Evolutionary conservation across 2,329 filamentous ascomycete genomes (phyloP).

Genomic region (Diaporthe citrichinensis): DNA sequence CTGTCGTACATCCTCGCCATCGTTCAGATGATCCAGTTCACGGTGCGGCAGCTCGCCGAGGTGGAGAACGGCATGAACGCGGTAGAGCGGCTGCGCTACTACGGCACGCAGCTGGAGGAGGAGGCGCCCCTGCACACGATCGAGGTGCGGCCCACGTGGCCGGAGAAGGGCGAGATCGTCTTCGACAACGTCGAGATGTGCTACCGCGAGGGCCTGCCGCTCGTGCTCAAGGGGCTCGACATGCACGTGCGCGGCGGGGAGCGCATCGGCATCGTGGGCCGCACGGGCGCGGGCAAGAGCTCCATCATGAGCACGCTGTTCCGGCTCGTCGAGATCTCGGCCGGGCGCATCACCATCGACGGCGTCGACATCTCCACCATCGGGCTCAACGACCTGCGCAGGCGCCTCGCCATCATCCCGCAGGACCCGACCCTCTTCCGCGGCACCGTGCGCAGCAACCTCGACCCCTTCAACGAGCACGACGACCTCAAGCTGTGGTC

Average conservation of each 20-base stretch:
- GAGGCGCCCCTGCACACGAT: constrained; percentile 87
- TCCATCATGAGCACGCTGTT: constrained; percentile 76
- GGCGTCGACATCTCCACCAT: constrained; percentile 69
- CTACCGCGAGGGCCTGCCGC: constrained; percentile 78
- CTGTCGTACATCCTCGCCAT: constrained; percentile 94
- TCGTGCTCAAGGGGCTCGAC: constrained; percentile 78
- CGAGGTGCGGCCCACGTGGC: constrained; percentile 83
- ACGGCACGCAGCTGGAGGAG: constrained; percentile 87
- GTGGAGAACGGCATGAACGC: constrained; percentile 99
- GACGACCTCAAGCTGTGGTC: constrained; percentile 84
- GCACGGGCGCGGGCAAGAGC: constrained; percentile 76
- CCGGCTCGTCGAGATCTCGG: constrained; percentile 64
- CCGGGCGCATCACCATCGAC: constrained; percentile 61
- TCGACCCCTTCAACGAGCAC: constrained; percentile 86
- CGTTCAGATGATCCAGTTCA: constrained; percentile 96
- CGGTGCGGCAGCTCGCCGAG: constrained; percentile 91
- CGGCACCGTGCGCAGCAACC: constrained; percentile 82
- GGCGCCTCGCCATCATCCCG: constrained; percentile 74
- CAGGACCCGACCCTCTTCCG: constrained; percentile 78
- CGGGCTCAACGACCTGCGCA: constrained; percentile 72
- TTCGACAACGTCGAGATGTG: constrained; percentile 85
- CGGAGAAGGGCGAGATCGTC: constrained; percentile 84
- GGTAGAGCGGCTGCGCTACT: constrained; percentile 92
- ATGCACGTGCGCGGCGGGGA: constrained; percentile 84
- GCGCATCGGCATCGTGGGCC: constrained; percentile 79